Evolutionary conservation across 768 basidiomycete species (phyloP), one percentile per base, ranked within the genome.

Genomic region (Rhizopogon vulgaris): DNA sequence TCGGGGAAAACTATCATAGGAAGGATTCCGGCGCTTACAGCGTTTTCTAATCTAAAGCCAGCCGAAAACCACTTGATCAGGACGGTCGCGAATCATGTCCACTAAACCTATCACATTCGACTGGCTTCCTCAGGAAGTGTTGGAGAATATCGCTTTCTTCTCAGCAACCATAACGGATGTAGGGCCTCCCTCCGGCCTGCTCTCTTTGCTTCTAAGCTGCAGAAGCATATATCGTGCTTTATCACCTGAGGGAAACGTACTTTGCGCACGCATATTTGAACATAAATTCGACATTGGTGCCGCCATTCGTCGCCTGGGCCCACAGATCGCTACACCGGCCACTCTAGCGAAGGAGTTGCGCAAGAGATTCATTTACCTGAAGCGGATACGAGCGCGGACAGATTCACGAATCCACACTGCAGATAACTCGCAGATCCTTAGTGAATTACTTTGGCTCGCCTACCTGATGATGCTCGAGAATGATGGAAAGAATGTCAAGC

Each of bases 401-500:
- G 40, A 55, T 34, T 58, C 62, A 34, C 56, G 60, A 38, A 49
- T 60, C 43, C 50, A 61, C 1, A 63, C 58, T 38, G 58, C 66
- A 25, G 60, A 58, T 40, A 22, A 34, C 12, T n/a, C 40, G 2
- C 43, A 46, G n/a, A 6, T 46, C n/a, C 41, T 48, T 36, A 34
- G 42, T 38, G 73, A 81, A n/a, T 61, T 80, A 12, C 76, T 91
- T 5, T 85, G 82, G 73, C 77, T 78, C 27, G 77, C 82, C 25
- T 90, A 86, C 61, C 68, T 88, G 36, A 82, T 92, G 82, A 78
- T 90, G 75, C 70, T 92, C 42, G 90, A 93, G 70, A 85, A 89
- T 58, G 85, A 85, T 27, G 85, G 81, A 39, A 83, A 78, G 62
- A 91, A 91, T 58, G 78, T 78, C 57, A 64, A 45, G 41, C 88